A percentile compares a stretch with the other conserved stretches of the same genome.
phyloP scores from a whole-genome alignment of 305 asterid genomes.

The Rubia balearica region DNA sequence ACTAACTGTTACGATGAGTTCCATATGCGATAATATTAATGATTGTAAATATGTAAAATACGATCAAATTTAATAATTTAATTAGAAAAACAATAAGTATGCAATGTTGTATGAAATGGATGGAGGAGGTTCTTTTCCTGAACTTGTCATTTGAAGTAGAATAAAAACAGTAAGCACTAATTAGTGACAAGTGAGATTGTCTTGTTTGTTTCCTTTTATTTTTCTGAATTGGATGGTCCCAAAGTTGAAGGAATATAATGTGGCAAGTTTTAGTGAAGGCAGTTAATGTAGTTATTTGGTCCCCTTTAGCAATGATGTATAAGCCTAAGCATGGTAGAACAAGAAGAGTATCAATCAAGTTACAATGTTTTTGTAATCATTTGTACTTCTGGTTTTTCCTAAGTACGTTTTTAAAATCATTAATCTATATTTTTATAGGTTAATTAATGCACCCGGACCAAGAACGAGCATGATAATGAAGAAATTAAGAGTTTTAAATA shows the following conservation, averaged over 20 bases:
- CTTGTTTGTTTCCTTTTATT: not conserved
- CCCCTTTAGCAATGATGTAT: not conserved
- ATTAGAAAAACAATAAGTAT: no score
- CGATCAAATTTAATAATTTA: no score
- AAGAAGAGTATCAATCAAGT: not conserved
- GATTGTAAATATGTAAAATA: no score
- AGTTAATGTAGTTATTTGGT: constrained; percentile 5
- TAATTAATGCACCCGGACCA: no score
- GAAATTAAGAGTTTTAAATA: no score
- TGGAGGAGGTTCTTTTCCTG: not conserved
- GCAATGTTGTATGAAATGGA: no score
- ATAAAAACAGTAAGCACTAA: not conserved
- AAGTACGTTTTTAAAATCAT: not conserved
- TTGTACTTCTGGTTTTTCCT: not conserved
- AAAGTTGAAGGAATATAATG: not conserved
- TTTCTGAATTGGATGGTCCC: not conserved
- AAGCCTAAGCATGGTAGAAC: not conserved
- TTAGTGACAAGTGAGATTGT: not conserved
- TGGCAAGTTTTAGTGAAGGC: not conserved
- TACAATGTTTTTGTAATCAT: constrained; percentile 3
- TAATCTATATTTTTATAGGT: not conserved
- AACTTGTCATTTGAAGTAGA: not conserved
- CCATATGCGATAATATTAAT: no score
- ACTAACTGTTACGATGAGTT: no score
- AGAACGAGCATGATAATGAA: no score